Evolutionary conservation across 73 alveolate species (phyloP).

Genomic region (Symbiodinium natans): DNA sequence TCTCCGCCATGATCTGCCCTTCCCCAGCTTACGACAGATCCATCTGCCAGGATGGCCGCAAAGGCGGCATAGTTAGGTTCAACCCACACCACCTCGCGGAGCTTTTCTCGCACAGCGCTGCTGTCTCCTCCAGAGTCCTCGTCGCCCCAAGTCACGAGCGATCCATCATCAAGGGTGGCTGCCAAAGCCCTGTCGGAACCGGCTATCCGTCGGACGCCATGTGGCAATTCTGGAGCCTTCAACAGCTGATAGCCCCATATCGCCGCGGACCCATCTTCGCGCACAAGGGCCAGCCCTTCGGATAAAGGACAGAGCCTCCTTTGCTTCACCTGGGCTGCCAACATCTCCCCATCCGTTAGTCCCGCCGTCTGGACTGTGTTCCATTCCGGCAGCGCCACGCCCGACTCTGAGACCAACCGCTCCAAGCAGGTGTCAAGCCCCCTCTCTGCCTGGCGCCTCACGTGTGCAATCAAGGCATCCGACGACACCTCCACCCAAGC

Average conservation of each 20-base stretch:
- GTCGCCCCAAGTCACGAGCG: background rate
- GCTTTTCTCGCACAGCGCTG: background rate
- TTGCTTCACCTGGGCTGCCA: background rate
- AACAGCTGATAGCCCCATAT: background rate
- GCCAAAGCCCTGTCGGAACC: slow-evolving; percentile 1
- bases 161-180: background rate
- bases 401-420: background rate
- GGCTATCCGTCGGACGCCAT: background rate
- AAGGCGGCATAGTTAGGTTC: background rate
- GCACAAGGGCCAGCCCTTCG: background rate
- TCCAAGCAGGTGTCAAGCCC: background rate
- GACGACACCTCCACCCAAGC: background rate
- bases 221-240: background rate
- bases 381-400: background rate
- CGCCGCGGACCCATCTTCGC: slow-evolving; percentile 4
- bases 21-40: background rate
- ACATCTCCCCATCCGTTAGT: background rate
- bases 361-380: background rate
- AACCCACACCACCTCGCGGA: background rate
- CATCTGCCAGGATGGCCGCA: slow-evolving; percentile 6
- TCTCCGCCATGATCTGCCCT: background rate
- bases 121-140: background rate
- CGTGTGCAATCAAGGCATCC: background rate
- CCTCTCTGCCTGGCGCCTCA: background rate
- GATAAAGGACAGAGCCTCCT: background rate